These are phyloP conservation scores for Stramenopiles sp. DNA, from an alignment of 352 stramenopile genomes.

Conservation along the genomic window DNA sequence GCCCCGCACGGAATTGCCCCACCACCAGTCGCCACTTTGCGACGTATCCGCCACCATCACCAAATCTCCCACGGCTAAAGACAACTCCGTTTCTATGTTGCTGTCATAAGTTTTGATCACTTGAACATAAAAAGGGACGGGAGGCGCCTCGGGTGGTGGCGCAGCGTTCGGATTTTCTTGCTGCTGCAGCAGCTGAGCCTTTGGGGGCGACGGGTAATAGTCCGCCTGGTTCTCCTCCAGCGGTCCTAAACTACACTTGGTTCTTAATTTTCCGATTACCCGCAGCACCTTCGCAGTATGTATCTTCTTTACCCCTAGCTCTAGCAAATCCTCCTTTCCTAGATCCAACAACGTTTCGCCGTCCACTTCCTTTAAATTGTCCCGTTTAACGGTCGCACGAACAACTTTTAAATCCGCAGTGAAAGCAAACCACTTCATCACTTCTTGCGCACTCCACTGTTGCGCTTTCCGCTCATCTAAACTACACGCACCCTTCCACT, in stretches of 20 bases:
- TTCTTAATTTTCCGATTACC: not conserved
- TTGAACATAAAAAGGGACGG: no score
- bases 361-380: not conserved
- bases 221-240: not conserved
- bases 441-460: constrained; percentile 3
- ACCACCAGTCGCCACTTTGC: constrained; percentile 7
- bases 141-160: no score
- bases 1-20: not conserved
- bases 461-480: not conserved
- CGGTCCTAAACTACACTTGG: not conserved
- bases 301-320: constrained; percentile 7
- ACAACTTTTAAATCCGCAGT: not conserved
- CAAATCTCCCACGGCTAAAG: not conserved
- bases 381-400: not conserved
- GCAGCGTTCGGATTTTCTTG: no score
- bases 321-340: not conserved
- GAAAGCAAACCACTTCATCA: constrained; percentile 13
- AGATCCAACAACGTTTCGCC: constrained; percentile 6
- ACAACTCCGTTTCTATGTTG: no score
- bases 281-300: not conserved
- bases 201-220: constrained; percentile 8
- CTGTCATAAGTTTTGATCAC: no score
- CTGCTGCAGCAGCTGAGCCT: no score
- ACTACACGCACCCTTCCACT: not conserved
- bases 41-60: constrained; percentile 4